Conservation (phyloP, 306 rosid genomes). For the Macrotyloma uniflorum region DNA sequence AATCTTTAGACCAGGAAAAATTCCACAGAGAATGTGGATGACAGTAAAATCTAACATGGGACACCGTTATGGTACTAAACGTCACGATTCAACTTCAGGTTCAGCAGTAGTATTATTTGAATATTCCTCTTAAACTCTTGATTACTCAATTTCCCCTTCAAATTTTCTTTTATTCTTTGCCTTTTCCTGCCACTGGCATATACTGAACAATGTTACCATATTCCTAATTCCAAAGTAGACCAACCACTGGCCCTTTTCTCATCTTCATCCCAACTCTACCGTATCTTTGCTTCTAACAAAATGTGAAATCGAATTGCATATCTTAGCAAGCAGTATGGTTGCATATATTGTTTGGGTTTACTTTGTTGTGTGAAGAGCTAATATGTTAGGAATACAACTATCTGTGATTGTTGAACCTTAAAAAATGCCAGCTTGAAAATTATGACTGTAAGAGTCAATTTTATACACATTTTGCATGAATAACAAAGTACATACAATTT, state of each 20-base stretch:
- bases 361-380: neutral
- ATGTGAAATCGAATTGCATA: neutral
- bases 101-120: neutral
- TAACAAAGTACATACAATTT: neutral
- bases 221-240: neutral
- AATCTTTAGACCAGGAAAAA: too few relatives aligned
- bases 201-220: neutral
- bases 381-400: neutral
- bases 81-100: neutral
- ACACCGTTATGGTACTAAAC: neutral
- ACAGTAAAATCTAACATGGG: neutral
- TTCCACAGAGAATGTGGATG: too few relatives aligned
- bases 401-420: neutral
- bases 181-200: neutral
- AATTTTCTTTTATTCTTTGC: neutral
- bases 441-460: neutral
- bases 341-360: constrained; percentile 13
- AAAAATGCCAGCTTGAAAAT: neutral
- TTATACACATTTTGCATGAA: neutral
- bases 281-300: neutral
- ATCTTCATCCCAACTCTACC: neutral
- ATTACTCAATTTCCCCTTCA: neutral
- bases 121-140: neutral
- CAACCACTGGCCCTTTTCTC: neutral
- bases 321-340: neutral